phyloP scores from a whole-genome alignment of 352 stramenopile species.

The Globisporangium megalacanthum region DNA sequence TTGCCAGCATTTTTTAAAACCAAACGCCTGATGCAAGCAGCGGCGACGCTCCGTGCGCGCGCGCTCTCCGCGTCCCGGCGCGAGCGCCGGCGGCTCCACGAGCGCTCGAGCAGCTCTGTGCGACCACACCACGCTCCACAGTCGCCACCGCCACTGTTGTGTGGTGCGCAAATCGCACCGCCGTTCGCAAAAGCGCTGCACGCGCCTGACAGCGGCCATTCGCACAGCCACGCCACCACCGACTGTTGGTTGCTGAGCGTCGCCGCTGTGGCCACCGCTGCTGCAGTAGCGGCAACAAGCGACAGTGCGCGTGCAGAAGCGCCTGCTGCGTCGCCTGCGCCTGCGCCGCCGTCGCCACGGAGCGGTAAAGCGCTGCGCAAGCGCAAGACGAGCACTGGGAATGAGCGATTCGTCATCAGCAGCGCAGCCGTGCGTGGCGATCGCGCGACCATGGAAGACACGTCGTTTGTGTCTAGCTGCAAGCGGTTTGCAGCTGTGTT shows the following conservation, averaged over 20 bases:
- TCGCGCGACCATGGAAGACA: slow-evolving; percentile 80
- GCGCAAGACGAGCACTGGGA: slow-evolving; percentile 37
- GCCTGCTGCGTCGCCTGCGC: background rate
- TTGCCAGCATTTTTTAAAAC: too few relatives aligned
- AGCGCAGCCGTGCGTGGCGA: slow-evolving; percentile 69
- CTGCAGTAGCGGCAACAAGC: too few relatives aligned
- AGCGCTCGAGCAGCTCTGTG: background rate
- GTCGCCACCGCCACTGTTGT: too few relatives aligned
- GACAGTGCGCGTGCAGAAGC: too few relatives aligned
- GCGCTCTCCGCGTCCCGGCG: slow-evolving; percentile 2
- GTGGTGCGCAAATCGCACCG: background rate
- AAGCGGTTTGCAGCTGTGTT: slow-evolving; percentile 82
- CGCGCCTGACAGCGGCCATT: too few relatives aligned
- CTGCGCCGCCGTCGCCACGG: background rate
- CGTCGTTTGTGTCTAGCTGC: slow-evolving; percentile 70
- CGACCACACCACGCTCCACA: too few relatives aligned
- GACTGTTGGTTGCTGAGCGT: too few relatives aligned
- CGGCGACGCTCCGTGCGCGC: slow-evolving; percentile 7
- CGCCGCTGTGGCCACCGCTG: background rate
- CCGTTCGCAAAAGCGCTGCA: too few relatives aligned
- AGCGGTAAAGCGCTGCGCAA: slow-evolving; percentile 22
- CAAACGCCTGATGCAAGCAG: slow-evolving; percentile 6
- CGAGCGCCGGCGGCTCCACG: slow-evolving; percentile 3
- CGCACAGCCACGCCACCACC: too few relatives aligned
- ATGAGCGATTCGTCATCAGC: slow-evolving; percentile 44